Evolutionary conservation across 768 basidiomycete genomes (phyloP).

Genomic region (Psilocybe azurescens): DNA sequence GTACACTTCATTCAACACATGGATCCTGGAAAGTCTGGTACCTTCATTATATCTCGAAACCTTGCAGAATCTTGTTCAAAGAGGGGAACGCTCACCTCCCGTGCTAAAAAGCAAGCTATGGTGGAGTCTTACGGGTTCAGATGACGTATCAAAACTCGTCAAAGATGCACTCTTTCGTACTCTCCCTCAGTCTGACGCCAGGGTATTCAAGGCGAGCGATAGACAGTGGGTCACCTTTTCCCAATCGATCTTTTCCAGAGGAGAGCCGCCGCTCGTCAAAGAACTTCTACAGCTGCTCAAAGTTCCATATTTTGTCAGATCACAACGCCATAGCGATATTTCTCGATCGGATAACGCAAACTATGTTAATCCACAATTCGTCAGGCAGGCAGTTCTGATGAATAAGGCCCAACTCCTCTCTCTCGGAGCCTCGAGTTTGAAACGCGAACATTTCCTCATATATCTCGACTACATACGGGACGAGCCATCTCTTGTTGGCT

Average conservation of each 20-base stretch:
- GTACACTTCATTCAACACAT: conserved; percentile 44
- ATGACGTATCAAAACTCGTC: conserved; percentile 16
- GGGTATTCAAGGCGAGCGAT: conserved; percentile 14
- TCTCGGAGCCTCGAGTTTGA: not conserved
- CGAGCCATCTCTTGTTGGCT: conserved; percentile 2
- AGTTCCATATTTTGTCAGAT: conserved; percentile 20
- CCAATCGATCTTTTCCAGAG: conserved; percentile 25
- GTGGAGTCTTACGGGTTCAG: conserved; percentile 17
- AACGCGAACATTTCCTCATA: not conserved
- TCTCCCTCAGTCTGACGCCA: not conserved
- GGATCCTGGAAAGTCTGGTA: conserved; percentile 41
- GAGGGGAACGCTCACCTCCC: too few relatives aligned
- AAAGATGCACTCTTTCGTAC: conserved; percentile 24
- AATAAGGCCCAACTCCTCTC: too few relatives aligned
- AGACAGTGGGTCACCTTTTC: conserved; percentile 8
- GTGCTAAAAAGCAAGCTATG: not conserved
- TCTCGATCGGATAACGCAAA: not conserved
- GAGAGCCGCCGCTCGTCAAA: conserved; percentile 21
- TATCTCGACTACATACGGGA: conserved; percentile 9
- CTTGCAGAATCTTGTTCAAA: conserved; percentile 29
- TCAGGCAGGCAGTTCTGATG: not conserved
- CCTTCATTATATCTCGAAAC: conserved; percentile 43
- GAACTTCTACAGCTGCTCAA: conserved; percentile 25
- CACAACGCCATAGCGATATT: not conserved
- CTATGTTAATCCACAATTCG: conserved; percentile 5